A percentile compares a stretch with the other conserved stretches of the same genome.
These are phyloP conservation scores for Hibiscus tridactylites DNA, from an alignment of 345 rosid species.

Conservation along the genomic window DNA sequence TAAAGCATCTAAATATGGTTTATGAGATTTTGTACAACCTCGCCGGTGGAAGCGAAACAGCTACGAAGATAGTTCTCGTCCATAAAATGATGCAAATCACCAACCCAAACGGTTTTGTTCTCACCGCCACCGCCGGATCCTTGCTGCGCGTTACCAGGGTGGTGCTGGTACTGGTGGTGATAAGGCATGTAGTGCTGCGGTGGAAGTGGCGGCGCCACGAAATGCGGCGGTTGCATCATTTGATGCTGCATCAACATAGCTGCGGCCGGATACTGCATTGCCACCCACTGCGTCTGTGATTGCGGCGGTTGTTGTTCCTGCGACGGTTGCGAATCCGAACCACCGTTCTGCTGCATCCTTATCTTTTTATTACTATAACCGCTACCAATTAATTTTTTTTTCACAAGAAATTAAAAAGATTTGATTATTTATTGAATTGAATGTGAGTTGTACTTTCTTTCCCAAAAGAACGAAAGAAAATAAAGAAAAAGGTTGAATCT, in stretches of 20 bases:
- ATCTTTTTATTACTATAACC: neutral
- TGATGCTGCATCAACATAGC: conserved; percentile 89
- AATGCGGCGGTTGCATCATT: conserved; percentile 58
- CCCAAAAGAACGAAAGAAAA: neutral
- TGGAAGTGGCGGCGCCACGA: conserved; percentile 42
- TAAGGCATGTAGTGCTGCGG: conserved; percentile 49
- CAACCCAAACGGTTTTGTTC: conserved; percentile 84
- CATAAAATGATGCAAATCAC: conserved; percentile 98
- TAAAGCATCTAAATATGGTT: neutral
- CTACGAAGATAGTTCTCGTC: conserved; percentile 77
- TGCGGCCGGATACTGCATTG: conserved; percentile 72
- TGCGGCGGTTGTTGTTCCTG: conserved; percentile 26
- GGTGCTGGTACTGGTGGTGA: conserved; percentile 8
- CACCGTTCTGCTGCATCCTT: conserved; percentile 61
- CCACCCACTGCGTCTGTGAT: conserved; percentile 50
- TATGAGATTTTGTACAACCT: conserved; percentile 34
- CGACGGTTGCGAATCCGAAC: conserved; percentile 32
- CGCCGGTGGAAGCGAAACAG: conserved; percentile 68
- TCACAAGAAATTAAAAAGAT: neutral
- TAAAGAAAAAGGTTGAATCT: neutral
- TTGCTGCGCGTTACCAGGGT: conserved; percentile 26
- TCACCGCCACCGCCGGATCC: conserved; percentile 46
- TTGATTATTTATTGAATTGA: neutral
- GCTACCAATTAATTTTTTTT: neutral
- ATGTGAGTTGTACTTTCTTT: neutral